Evolutionary conservation across 768 basidiomycete species (phyloP), one percentile per base, ranked within the genome.

Genomic region (Termitomyces sp.): DNA sequence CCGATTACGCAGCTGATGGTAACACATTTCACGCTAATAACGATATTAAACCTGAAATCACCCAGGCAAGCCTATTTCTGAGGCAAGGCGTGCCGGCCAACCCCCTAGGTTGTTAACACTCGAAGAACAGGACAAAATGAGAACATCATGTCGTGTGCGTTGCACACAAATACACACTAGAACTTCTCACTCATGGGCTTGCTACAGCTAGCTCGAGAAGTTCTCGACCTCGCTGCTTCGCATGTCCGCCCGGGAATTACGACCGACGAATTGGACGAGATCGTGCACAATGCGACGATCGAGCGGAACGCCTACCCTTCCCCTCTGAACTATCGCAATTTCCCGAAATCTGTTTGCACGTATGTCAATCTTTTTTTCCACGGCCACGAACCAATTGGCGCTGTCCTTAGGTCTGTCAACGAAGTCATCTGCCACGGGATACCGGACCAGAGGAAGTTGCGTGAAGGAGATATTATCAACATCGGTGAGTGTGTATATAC

Each of bases 351-450:
- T 33, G 84, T 96, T 40, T 99, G 97, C 89, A 95, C 90, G 87
- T 93, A 77, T 65, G 93, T 81, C n/a, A 57, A 23, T 54, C 23
- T 12, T 46, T 14, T 47, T 30, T 50, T 20, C 49, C 51, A 50
- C 55, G 13, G 38, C 33, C 32, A 41, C 30, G 41, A 16, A 57
- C 50, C 50, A 54, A 35, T 38, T 23, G 16, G 16, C 18, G 4
- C 43, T 51, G 55, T 56, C 30, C 16, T 48, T 64, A 91, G 92
- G 23, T 95, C 93, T 44, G 75, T 98, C 26, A 99, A 99, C 71
- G 96, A 98, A 73, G 89, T 84, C 53, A 95, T 99, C 66, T 98
- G 97, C 72, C 97, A 99, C 71, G 97, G 96, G 58, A 95, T 96
- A 62, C 95, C 95, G 40, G 93, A 96, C 75, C 80, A 89, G 68